Base-by-base conservation (phyloP, 768 basidiomycete genomes). In the Lactarius vividus region DNA sequence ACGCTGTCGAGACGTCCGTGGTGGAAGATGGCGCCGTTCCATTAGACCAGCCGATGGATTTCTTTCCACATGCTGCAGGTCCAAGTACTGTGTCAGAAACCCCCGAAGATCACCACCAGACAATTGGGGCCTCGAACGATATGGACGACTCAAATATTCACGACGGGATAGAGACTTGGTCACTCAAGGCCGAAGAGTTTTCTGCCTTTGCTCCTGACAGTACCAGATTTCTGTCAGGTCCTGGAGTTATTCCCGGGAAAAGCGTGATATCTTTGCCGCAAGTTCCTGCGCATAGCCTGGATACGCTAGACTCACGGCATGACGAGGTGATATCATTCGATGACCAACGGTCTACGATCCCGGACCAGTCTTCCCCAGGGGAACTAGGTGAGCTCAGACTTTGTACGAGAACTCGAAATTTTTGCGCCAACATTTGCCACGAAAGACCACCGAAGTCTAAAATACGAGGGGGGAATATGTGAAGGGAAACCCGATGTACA, bases 231-330 rank as follows among this genome's bases (percentile, higher is more conserved):
- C 57, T 63, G 11, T 40, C 62, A n/a, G 66, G 66, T 4, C 66
- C 66, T 16, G 66, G 66, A 23, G 62, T 67, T 39, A 63, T 67
- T n/a, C 66, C 66, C 8, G 53, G 29, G 5, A 61, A 63, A n/a
- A 42, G 28, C 7, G 52, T 33, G 16, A 15, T 55, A n/a, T 18
- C 53, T 10, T 3, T 59, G 42, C 40, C 61, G 31, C 57, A 39
- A 31, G 26, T 7, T 29, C 20, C 49, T 54, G 40, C 1, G 9
- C 40, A 55, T 26, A 40, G 29, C 7, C 40, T 54, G 20, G 53
- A 29, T 31, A 39, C 13, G 4, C 26, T 29, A 37, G 15, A 29
- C 11, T n/a, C 56, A 4, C 20, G 3, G 8, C 13, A 29, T 26
- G 44, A 33, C 18, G 55, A 33, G 26, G 54, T n/a, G 4, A 11